Conservation (phyloP, 441 rosid genomes). For the Macaranga tanarius region DNA sequence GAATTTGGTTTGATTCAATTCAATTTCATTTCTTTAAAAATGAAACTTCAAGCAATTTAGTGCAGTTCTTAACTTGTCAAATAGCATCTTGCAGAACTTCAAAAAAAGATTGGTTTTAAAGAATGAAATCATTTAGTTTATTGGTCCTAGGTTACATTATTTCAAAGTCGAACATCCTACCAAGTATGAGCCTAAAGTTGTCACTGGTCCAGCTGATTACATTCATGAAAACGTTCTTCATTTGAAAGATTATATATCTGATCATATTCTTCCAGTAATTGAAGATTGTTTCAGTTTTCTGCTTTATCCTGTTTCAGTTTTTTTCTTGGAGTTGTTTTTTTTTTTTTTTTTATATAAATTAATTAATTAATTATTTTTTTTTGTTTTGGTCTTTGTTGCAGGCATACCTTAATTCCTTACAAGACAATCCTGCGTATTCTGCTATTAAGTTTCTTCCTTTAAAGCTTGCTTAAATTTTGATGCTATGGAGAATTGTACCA, state of each 20-base stretch:
- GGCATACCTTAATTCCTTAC: conserved; percentile 74
- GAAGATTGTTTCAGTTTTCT: neutral
- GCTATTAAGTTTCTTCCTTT: conserved; percentile 48
- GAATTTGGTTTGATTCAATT: too few relatives aligned
- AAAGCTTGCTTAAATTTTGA: neutral
- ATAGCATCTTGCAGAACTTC: too few relatives aligned
- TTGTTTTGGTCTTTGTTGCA: conserved; percentile 19
- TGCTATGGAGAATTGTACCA: neutral
- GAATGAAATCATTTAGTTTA: too few relatives aligned
- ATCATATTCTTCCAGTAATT: conserved; percentile 40
- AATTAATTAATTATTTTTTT: neutral
- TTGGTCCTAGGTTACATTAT: too few relatives aligned
- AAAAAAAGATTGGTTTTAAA: too few relatives aligned
- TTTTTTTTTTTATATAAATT: too few relatives aligned
- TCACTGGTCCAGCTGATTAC: conserved; percentile 54
- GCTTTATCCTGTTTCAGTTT: too few relatives aligned
- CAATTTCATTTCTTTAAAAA: too few relatives aligned
- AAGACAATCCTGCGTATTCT: conserved; percentile 76
- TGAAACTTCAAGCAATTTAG: too few relatives aligned
- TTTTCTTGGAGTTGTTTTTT: too few relatives aligned
- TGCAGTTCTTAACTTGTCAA: too few relatives aligned
- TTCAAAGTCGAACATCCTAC: neutral
- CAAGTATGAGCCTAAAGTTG: conserved; percentile 37
- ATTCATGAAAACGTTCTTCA: conserved; percentile 75
- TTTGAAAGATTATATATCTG: conserved; percentile 51